These are phyloP conservation scores for Aspergillus sp. DNA, from an alignment of 2,329 filamentous ascomycete species.

Conservation along the genomic window DNA sequence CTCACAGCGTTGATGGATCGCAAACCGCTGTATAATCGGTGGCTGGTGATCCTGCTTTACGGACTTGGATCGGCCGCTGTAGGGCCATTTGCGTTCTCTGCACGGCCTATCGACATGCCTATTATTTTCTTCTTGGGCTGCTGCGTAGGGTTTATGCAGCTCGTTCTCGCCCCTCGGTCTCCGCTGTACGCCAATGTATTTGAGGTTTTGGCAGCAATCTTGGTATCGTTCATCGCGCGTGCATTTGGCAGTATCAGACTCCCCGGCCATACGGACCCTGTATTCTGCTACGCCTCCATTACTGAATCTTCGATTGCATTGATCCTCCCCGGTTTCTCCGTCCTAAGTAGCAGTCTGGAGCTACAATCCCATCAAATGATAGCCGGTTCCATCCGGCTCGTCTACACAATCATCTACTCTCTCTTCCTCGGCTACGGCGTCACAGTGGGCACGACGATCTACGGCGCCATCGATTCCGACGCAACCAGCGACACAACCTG, in stretches of 20 bases:
- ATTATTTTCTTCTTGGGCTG: constrained; percentile 75
- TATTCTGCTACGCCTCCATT: constrained; percentile 72
- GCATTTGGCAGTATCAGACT: constrained; percentile 66
- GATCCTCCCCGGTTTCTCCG: constrained; percentile 69
- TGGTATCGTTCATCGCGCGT: constrained; percentile 69
- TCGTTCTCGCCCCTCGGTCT: constrained; percentile 74
- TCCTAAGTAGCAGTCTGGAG: constrained; percentile 63
- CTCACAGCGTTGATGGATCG: constrained; percentile 58
- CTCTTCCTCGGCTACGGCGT: constrained; percentile 73
- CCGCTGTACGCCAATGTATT: constrained; percentile 67
- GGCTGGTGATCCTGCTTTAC: constrained; percentile 65
- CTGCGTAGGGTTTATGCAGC: constrained; percentile 72
- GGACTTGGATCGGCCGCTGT: constrained; percentile 74
- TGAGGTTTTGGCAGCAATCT: constrained; percentile 63
- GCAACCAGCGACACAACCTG: constrained; percentile 54
- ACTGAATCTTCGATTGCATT: constrained; percentile 72
- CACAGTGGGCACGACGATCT: constrained; percentile 65
- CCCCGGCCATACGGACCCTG: constrained; percentile 29
- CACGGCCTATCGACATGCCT: constrained; percentile 75
- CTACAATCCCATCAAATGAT: constrained; percentile 69
- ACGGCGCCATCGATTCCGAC: constrained; percentile 59
- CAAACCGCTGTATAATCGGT: constrained; percentile 56
- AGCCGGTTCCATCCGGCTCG: constrained; percentile 70
- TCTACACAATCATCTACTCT: constrained; percentile 73
- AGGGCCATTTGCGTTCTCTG: constrained; percentile 78